A percentile compares a stretch with the other conserved stretches of the same genome.
These are phyloP conservation scores for Petrea volubilis DNA, from an alignment of 257 asterid genomes.

Conservation along the genomic window DNA sequence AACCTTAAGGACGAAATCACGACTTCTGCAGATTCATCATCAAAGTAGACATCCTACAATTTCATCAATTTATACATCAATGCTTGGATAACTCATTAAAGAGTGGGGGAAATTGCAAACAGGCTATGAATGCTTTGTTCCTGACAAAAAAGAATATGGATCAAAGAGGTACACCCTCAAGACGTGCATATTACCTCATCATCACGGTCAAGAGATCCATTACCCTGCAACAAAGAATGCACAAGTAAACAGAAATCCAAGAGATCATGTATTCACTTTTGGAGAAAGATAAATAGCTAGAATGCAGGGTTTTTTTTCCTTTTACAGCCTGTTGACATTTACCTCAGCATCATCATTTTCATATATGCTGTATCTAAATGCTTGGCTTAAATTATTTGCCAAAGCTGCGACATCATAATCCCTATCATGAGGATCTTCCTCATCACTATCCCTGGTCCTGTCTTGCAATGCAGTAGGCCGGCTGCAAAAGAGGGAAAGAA, in stretches of 20 bases:
- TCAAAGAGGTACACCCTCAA: not conserved
- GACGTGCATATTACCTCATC: conserved; percentile 65
- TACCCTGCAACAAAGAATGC: conserved; percentile 62
- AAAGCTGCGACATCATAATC: conserved; percentile 93
- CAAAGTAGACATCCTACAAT: conserved; percentile 92
- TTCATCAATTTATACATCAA: conserved; percentile 24
- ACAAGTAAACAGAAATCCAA: conserved; percentile 16
- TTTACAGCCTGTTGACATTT: conserved; percentile 19
- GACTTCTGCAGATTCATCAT: conserved; percentile 95
- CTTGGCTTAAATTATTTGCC: conserved; percentile 90
- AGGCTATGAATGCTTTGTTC: not conserved
- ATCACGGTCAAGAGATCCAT: conserved; percentile 76
- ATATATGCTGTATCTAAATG: conserved; percentile 77
- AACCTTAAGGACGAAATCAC: conserved; percentile 92
- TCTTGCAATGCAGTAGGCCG: conserved; percentile 92
- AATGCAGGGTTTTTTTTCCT: conserved; percentile 9
- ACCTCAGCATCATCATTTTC: conserved; percentile 85
- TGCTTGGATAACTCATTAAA: conserved; percentile 8
- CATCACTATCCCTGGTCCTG: conserved; percentile 87
- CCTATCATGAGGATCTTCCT: conserved; percentile 84
- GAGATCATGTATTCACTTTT: not conserved
- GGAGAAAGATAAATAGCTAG: not conserved
- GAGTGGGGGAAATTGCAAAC: conserved; percentile 19
- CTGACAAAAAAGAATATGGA: conserved; percentile 15
- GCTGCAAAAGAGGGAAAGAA: conserved; percentile 47